Percentiles rank a stretch among this genome's conserved stretches.
Evolutionary conservation across 1,284 basidiomycete genomes (phyloP).

Genomic region (Austroboletus novae-zelandiae): DNA sequence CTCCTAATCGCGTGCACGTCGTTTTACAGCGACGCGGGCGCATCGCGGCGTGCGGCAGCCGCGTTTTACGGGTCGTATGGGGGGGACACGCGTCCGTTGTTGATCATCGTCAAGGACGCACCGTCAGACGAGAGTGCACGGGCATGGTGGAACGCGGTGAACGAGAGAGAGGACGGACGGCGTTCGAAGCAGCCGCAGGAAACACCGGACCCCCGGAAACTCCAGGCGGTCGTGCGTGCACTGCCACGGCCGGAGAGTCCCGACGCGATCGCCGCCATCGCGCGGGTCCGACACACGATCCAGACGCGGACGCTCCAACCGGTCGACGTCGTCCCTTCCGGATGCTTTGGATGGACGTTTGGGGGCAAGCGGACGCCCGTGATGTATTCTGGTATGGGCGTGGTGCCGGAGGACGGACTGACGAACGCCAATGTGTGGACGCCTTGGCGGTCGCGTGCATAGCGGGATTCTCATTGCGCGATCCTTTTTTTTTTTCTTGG

Average conservation of each 20-base stretch:
- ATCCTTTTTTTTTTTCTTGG: not conserved
- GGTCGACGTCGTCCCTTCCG: conserved; percentile 17
- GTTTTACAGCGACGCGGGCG: not conserved
- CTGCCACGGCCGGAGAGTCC: conserved; percentile 10
- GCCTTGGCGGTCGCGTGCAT: conserved; percentile 1
- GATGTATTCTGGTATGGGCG: not conserved
- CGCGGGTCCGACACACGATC: conserved; percentile 13
- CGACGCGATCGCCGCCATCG: conserved; percentile 2
- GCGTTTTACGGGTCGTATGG: conserved; percentile 24
- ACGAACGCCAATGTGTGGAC: conserved; percentile 17
- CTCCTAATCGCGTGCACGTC: conserved; percentile 28
- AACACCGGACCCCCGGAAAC: not conserved
- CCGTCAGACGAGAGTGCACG: conserved; percentile 18
- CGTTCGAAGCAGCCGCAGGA: not conserved
- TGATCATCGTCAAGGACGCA: conserved; percentile 27
- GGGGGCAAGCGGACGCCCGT: conserved; percentile 10
- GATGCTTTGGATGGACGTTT: conserved; percentile 23
- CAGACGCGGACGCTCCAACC: conserved; percentile 25
- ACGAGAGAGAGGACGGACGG: not conserved
- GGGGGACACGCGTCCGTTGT: conserved; percentile 25
- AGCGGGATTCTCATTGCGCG: too few species aligned
- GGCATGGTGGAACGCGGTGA: conserved; percentile 20
- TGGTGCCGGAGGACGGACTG: conserved; percentile 13
- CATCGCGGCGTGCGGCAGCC: conserved; percentile 13
- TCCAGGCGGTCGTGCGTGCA: conserved; percentile 25